Percentiles rank a stretch among this genome's conserved stretches.
These are phyloP conservation scores for Prototheca stagnorum DNA, from an alignment of 163 green algal genomes.

Conservation along the genomic window DNA sequence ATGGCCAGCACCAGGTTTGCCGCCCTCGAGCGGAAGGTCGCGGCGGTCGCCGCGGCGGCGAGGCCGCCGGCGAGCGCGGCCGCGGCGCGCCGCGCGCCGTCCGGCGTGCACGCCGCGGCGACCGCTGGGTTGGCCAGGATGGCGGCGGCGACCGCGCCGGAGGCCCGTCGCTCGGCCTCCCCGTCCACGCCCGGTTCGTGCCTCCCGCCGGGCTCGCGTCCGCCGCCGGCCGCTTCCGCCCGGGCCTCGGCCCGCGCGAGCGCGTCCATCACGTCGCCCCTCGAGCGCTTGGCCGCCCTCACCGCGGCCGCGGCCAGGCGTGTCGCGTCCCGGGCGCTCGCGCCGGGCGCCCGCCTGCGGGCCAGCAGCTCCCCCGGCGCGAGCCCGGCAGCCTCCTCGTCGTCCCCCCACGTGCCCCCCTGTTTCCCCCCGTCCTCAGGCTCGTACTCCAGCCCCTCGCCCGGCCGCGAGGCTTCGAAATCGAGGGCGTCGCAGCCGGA, in stretches of 20 bases:
- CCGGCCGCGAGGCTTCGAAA: conserved; percentile 7
- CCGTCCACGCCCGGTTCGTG: too few species aligned
- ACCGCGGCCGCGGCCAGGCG: not conserved
- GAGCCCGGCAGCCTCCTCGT: not conserved
- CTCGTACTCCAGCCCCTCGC: conserved; percentile 12
- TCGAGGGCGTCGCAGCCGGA: not conserved
- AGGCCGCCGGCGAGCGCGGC: not conserved
- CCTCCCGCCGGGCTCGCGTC: too few species aligned
- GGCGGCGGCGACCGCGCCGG: not conserved
- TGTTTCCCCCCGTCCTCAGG: too few species aligned
- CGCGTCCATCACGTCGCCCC: not conserved
- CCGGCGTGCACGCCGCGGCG: too few species aligned
- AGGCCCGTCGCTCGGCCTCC: too few species aligned
- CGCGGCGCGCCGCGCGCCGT: not conserved
- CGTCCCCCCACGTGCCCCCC: too few species aligned
- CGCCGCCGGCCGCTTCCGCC: too few species aligned
- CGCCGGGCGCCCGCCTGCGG: too few species aligned
- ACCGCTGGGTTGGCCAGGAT: not conserved
- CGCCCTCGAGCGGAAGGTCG: not conserved
- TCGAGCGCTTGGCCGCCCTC: not conserved
- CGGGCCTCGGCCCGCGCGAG: not conserved
- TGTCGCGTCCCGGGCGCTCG: too few species aligned
- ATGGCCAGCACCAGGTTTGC: not conserved
- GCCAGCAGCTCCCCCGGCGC: too few species aligned
- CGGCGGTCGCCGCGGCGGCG: not conserved